Base-by-base conservation (phyloP, 768 basidiomycete species). In the Exsudoporus frostii region DNA sequence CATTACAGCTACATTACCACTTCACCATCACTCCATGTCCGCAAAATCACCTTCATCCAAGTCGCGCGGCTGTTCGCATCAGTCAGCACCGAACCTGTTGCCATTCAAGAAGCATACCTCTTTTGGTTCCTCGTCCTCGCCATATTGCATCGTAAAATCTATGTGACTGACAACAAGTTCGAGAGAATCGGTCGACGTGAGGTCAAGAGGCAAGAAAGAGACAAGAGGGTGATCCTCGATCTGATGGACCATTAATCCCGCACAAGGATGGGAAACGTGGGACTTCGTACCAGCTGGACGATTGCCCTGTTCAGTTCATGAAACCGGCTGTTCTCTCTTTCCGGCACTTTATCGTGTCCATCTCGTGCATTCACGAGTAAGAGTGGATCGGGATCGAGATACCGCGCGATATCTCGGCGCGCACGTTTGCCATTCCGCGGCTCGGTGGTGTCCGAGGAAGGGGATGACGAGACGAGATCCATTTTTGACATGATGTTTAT, bases 401-500 rank as follows among this genome's bases (percentile, higher is more conserved):
- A 99, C 86, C 93, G 82, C 29, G 93, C 88, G 45, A 98, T 87
- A 64, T 99, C 89, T 66, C 84, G 84, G 66, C 79, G 79, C 45
- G 76, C 76, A 36, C 90, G 81, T 50, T 84, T 71, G 15, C 90
- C 91, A 66, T 91, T 93, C 54, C 90, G 74, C 17, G 79, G 78
- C 24, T 81, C 80, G 54, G 79, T 75, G 10, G 79, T 45, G 8
- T 71, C 70, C 8, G 69, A 65, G 6, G 66, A 70, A 6, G 61
- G 9, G 2, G 57, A 32, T 1, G 60, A 25, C 0, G 83, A 91
- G 42, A 98, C 90, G 41, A 99, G 81, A 70, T 99, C 97, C 97
- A 99, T 98, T 72, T 99, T 99, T 40, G 92, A 96, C 90, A 99
- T 93, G 68, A 98, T 74, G 63, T 98, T 98, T 56, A 99, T 86